Conservation (phyloP, 140 eudicot species). For the Erigeron philadelphicus region DNA sequence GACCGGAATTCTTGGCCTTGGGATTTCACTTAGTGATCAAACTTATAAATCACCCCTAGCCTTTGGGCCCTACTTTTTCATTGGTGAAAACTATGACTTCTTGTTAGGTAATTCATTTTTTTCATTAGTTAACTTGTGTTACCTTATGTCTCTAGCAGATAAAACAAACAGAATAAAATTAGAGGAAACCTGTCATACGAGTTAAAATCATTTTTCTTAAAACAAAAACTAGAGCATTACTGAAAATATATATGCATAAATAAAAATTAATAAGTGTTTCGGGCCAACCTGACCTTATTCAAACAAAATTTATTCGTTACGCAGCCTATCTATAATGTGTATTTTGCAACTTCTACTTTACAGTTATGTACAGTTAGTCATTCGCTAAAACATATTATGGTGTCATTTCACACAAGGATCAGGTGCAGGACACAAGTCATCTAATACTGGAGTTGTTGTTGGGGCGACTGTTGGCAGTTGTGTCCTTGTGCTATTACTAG, state of each 20-base stretch:
- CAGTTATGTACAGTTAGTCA: neutral
- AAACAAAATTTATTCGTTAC: neutral
- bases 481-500: constrained; percentile 42
- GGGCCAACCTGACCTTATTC: too few relatives aligned
- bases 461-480: constrained; percentile 69
- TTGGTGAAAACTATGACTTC: constrained; percentile 44
- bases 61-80: constrained; percentile 65
- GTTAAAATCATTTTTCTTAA: too few relatives aligned
- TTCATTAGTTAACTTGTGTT: neutral
- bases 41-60: constrained; percentile 55
- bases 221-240: too few relatives aligned
- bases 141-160: neutral
- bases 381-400: neutral
- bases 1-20: constrained; percentile 51
- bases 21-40: constrained; percentile 62
- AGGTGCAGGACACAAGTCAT: constrained; percentile 30
- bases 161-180: neutral
- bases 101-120: constrained; percentile 45
- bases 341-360: neutral
- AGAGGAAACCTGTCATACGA: too few relatives aligned
- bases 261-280: too few relatives aligned
- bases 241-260: too few relatives aligned
- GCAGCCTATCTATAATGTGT: neutral
- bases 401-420: constrained; percentile 23
- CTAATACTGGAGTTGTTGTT: constrained; percentile 38